phyloP scores from a whole-genome alignment of 2,329 filamentous ascomycete species.

The Alternaria infectoria region DNA sequence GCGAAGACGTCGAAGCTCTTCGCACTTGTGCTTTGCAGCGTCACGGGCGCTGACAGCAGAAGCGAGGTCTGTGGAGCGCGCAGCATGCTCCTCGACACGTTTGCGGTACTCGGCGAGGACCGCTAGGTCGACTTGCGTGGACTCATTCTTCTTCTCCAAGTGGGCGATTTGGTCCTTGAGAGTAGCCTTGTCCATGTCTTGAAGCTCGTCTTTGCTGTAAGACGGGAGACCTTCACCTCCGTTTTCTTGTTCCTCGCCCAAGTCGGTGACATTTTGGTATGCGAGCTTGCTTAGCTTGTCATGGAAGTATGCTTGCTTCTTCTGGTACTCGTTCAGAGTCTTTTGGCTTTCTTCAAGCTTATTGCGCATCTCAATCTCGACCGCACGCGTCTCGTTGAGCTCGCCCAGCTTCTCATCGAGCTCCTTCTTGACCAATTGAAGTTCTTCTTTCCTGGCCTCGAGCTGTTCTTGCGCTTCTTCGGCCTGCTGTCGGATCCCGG shows the following conservation, averaged over 20 bases:
- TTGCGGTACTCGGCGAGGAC: slow-evolving; percentile 90
- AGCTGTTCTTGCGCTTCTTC: slow-evolving; percentile 83
- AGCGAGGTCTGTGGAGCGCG: slow-evolving; percentile 82
- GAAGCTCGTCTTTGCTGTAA: slow-evolving; percentile 75
- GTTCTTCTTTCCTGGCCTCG: slow-evolving; percentile 77
- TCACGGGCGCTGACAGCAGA: slow-evolving; percentile 80
- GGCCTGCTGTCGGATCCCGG: slow-evolving; percentile 73
- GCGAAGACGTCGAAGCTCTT: slow-evolving; percentile 87
- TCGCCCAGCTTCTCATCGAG: slow-evolving; percentile 85
- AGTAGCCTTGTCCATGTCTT: slow-evolving; percentile 66
- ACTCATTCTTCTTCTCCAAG: slow-evolving; percentile 78
- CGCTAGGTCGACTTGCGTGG: slow-evolving; percentile 81
- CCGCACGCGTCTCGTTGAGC: slow-evolving; percentile 84
- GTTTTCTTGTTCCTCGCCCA: slow-evolving; percentile 63
- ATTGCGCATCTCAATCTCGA: slow-evolving; percentile 98
- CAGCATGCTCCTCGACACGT: slow-evolving; percentile 80
- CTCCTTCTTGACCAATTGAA: slow-evolving; percentile 79
- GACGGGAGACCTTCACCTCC: slow-evolving; percentile 64
- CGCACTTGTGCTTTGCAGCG: slow-evolving; percentile 86
- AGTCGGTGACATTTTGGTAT: slow-evolving; percentile 74
- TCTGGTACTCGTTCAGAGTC: slow-evolving; percentile 82
- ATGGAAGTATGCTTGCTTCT: slow-evolving; percentile 82
- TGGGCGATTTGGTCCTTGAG: slow-evolving; percentile 70
- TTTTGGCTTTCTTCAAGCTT: slow-evolving; percentile 98
- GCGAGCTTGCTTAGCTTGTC: slow-evolving; percentile 86